A percentile compares a stretch with the other conserved stretches of the same genome.
These are phyloP conservation scores for Capsella bursapastoris DNA, from an alignment of 345 rosid species.

Conservation along the genomic window DNA sequence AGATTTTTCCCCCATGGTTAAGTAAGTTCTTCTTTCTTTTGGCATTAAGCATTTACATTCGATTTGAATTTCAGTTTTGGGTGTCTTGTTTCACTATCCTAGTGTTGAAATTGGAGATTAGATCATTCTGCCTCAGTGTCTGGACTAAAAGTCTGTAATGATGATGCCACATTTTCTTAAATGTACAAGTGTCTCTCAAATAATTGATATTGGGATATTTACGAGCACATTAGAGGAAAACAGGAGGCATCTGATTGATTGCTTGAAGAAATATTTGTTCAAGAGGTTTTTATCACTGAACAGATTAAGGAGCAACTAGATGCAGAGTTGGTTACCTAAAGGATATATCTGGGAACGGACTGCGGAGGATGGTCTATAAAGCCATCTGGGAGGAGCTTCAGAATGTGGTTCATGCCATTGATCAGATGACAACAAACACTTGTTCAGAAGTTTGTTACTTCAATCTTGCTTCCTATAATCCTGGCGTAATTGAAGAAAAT, in stretches of 20 bases:
- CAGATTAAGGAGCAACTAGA: not conserved
- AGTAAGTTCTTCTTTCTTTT: not conserved
- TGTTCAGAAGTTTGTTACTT: conserved; percentile 55
- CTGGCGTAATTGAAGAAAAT: not conserved
- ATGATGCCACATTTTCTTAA: not conserved
- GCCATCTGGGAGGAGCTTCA: conserved; percentile 98
- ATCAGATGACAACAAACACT: conserved; percentile 82
- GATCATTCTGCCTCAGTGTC: too few species aligned
- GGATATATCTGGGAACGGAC: conserved; percentile 58
- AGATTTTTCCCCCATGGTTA: not conserved
- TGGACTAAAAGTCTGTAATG: too few species aligned
- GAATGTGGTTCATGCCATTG: conserved; percentile 86
- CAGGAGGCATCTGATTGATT: not conserved
- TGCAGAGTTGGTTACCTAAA: conserved; percentile 44
- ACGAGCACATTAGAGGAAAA: not conserved
- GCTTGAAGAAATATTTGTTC: not conserved
- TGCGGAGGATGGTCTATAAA: conserved; percentile 35
- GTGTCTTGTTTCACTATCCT: too few species aligned
- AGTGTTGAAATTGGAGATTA: too few species aligned
- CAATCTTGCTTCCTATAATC: not conserved
- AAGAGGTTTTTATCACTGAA: not conserved
- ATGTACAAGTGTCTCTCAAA: too few species aligned
- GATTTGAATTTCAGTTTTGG: too few species aligned
- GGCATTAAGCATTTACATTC: too few species aligned
- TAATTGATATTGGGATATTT: not conserved